phyloP scores from a whole-genome alignment of 1,284 basidiomycete genomes.

The Cerioporus squamosus region DNA sequence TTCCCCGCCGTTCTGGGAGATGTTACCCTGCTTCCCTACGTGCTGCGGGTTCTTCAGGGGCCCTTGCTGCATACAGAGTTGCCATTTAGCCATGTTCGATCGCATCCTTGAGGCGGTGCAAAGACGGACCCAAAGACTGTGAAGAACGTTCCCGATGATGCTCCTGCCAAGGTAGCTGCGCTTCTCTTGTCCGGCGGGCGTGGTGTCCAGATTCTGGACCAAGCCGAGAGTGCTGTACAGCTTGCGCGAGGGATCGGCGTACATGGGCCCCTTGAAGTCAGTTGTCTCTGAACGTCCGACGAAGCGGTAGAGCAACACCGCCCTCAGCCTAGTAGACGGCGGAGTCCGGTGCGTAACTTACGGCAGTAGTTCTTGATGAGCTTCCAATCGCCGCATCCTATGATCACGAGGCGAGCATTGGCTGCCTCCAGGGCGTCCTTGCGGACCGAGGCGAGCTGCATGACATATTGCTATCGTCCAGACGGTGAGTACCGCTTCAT shows the following conservation, averaged over 20 bases:
- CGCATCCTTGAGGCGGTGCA: background rate
- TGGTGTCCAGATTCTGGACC: constrained; percentile 46
- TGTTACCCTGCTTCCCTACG: constrained; percentile 62
- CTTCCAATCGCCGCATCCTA: constrained; percentile 68
- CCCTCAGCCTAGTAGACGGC: too few species aligned
- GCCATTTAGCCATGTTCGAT: background rate
- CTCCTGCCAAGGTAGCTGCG: constrained; percentile 50
- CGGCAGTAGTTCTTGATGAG: constrained; percentile 59
- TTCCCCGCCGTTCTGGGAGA: constrained; percentile 64
- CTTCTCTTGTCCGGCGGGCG: constrained; percentile 49
- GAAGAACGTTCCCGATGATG: constrained; percentile 37
- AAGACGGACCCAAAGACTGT: constrained; percentile 52
- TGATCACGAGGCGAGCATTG: constrained; percentile 49
- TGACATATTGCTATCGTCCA: constrained; percentile 53
- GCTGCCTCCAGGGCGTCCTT: constrained; percentile 48
- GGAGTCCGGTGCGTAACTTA: constrained; percentile 29
- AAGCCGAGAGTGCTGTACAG: constrained; percentile 59
- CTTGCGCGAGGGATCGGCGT: constrained; percentile 59
- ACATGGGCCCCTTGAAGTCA: constrained; percentile 53
- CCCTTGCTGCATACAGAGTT: constrained; percentile 35
- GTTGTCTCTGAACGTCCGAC: constrained; percentile 48
- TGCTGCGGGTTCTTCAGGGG: constrained; percentile 49
- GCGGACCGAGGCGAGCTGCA: constrained; percentile 50
- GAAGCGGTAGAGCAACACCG: background rate
- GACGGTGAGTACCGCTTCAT: background rate